Evolutionary conservation across 1,284 basidiomycete species (phyloP), one percentile per base, ranked within the genome.

Genomic region (Moesziomyces parantarcticus): DNA sequence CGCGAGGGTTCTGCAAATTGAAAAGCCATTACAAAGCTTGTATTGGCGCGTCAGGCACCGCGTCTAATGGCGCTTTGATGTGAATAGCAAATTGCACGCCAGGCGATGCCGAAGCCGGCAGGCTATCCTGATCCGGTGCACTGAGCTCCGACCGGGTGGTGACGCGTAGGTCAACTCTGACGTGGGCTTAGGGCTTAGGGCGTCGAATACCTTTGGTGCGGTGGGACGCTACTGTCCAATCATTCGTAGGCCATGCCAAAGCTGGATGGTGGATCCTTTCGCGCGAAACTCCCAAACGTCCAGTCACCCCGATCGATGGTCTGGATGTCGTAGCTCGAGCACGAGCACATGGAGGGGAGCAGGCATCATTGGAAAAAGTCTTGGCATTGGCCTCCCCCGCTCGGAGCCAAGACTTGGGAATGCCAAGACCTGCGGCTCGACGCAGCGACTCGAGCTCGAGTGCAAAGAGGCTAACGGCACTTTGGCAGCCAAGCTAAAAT

Each of bases 401-500:
- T 46, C 29, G 29, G 29, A 40, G 44, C 22, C 39, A 34, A 40
- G 42, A 22, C 13, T 21, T 23, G 50, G 21, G 44, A 62, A 48
- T 52, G 65, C 65, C 65, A 68, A 68, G 65, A 68, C 65, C 59
- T 61, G 59, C 65, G 54, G 55, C 23, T 42, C 55, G 14, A 36
- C 34, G 29, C 2, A 10, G 6, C 6, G 29, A 29, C 29, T 29
- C 29, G 29, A 5, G 29, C 8, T 29, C 9, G 29, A 29, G 29
- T 11, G 29, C 34, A 36, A 14, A 36, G 6, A 36, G 13, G 34
- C 34, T 36, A 36, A 14, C 34, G 34, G 34, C 34, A 36, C 34
- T 36, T 18, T 11, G 40, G n/a, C 40, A 52, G 39, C 20, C 20
- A 32, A 10, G 20, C 29, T 26, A 39, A 18, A 34, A 57, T 20